A percentile compares a stretch with the other conserved stretches of the same genome.
Evolutionary conservation across 1,139 yeast species (phyloP).

Genomic region (Candida sp.): DNA sequence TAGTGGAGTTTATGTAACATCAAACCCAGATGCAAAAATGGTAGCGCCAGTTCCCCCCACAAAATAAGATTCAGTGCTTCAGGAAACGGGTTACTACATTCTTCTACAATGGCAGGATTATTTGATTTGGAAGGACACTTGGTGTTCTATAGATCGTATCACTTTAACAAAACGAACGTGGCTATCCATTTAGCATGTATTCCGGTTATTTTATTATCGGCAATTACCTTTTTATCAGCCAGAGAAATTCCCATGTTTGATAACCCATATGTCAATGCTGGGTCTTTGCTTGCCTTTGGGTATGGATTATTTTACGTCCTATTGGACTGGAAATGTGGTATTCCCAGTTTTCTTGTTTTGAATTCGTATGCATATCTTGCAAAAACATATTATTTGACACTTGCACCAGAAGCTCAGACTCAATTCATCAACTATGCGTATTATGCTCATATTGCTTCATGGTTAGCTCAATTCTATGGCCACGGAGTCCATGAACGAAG

Average conservation of each 20-base stretch:
- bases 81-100: not conserved
- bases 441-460: slow-evolving; percentile 48
- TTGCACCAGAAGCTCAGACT: slow-evolving; percentile 16
- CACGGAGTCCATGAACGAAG: slow-evolving; percentile 80
- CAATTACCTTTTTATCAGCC: slow-evolving; percentile 39
- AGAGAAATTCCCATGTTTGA: slow-evolving; percentile 11
- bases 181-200: slow-evolving; percentile 75
- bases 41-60: not conserved
- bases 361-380: slow-evolving; percentile 42
- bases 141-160: slow-evolving; percentile 82
- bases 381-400: slow-evolving; percentile 14
- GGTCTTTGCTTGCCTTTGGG: slow-evolving; percentile 25
- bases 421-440: slow-evolving; percentile 28
- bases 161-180: slow-evolving; percentile 66
- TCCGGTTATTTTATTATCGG: slow-evolving; percentile 66
- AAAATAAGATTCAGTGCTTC: too few species aligned
- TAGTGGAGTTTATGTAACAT: too few species aligned
- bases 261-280: slow-evolving; percentile 39
- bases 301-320: slow-evolving; percentile 41
- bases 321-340: slow-evolving; percentile 42
- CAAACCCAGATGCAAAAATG: not conserved
- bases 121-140: slow-evolving; percentile 65
- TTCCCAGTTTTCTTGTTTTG: slow-evolving; percentile 33
- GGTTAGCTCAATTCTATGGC: slow-evolving; percentile 90
- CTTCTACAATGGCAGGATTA: slow-evolving; percentile 19